These are phyloP conservation scores for Hemileccinum rubropunctum DNA, from an alignment of 768 basidiomycete genomes.

Conservation along the genomic window DNA sequence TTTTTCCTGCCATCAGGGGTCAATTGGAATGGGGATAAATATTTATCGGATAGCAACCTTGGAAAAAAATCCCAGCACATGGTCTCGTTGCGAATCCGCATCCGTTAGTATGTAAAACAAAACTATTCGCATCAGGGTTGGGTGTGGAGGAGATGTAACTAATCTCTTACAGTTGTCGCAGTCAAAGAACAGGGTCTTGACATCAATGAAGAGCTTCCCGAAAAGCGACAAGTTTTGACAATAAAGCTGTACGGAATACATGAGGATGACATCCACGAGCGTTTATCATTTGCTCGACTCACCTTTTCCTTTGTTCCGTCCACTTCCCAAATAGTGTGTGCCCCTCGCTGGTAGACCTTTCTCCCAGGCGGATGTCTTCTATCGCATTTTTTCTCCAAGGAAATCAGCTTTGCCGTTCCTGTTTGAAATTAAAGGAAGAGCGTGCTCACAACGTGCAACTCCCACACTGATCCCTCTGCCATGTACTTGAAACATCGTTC, in stretches of 20 bases:
- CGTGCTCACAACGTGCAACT: slow-evolving; percentile 57
- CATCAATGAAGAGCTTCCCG: slow-evolving; percentile 98
- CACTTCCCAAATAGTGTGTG: slow-evolving; percentile 92
- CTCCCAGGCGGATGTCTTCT: slow-evolving; percentile 76
- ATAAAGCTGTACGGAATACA: slow-evolving; percentile 60
- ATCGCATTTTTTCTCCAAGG: slow-evolving; percentile 61
- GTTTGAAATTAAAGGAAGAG: slow-evolving; percentile 5
- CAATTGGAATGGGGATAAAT: background rate
- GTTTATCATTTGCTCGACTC: slow-evolving; percentile 13
- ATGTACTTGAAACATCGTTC: slow-evolving; percentile 98
- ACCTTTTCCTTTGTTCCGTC: slow-evolving; percentile 88
- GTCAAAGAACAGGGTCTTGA: slow-evolving; percentile 93
- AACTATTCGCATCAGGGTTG: slow-evolving; percentile 38
- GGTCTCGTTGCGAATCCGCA: slow-evolving; percentile 72
- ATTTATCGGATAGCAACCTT: slow-evolving; percentile 39
- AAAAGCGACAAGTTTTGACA: slow-evolving; percentile 96
- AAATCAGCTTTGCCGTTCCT: slow-evolving; percentile 8
- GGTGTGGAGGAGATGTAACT: background rate
- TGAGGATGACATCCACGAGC: background rate
- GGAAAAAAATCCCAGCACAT: slow-evolving; percentile 73
- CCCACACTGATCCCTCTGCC: slow-evolving; percentile 69
- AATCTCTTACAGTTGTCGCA: slow-evolving; percentile 70
- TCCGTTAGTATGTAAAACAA: slow-evolving; percentile 93
- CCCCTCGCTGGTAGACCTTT: slow-evolving; percentile 88
- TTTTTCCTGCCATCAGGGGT: slow-evolving; percentile 63